Base-by-base conservation (phyloP, 2,329 filamentous ascomycete genomes). In the Curvularia lunata region DNA sequence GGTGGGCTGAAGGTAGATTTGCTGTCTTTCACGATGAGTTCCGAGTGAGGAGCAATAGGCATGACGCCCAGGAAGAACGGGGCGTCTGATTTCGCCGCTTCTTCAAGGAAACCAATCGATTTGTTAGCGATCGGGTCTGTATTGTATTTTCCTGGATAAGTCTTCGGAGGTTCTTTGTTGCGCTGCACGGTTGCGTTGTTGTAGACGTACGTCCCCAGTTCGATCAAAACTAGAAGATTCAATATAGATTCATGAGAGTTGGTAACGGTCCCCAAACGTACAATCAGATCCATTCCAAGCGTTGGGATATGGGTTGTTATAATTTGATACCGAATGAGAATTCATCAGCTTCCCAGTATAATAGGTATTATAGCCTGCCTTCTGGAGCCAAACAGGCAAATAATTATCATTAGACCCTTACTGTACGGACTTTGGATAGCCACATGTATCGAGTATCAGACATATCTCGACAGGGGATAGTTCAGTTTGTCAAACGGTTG, bases 341-440 rank as follows among this genome's bases (percentile, higher is more conserved):
- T 91, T 91, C 75, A 88, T 88, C 1, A 90, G 78, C 68, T 91
- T 91, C 21, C 87, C 88, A 0, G 84, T 84, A 64, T 90, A 91
- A 68, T 88, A 90, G 0, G 88, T 90, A 62, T 84, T 84, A 69
- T 91, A 91, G 0, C 87, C 88, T 0, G 83, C 84, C 4, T 83
- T 72, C 61, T 89, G 86, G 12, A 91, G 75, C 87, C 88, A 91
- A 0, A 90, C 68, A 0, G 88, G 88, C 0, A 91, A 79, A 59
- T 87, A 90, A 45, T 87, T 83, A 1, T 86, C 82, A 56, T 90
- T 89, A 57, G 85, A 80, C 1, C 88, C 87, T 52, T 87, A 80
- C 3, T 77, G 76, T 16, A 90, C 76, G 54, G 91, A 88, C 66
- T 90, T 90, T 1, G 84, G 84, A 63, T 87, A 91, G 4, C 84